phyloP scores from a whole-genome alignment of 257 asterid species.

The Nicotiana benthamiana region DNA sequence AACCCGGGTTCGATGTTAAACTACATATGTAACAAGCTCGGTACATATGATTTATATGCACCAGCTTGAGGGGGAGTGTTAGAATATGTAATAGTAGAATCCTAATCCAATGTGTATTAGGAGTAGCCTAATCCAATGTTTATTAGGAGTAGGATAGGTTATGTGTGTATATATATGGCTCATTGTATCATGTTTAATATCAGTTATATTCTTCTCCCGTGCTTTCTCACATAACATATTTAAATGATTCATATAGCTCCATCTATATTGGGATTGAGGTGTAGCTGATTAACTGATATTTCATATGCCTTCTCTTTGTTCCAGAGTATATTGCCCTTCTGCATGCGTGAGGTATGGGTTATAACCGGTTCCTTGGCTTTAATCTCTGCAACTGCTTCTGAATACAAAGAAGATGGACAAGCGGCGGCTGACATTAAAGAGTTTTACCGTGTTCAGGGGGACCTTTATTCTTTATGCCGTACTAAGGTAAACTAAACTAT shows the following conservation, averaged over 20 bases:
- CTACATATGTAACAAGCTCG: too few relatives aligned
- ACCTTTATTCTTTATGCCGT: constrained; percentile 77
- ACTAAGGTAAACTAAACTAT: constrained; percentile 56
- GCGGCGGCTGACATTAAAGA: constrained; percentile 77
- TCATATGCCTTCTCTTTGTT: constrained; percentile 10
- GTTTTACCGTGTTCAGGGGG: constrained; percentile 89
- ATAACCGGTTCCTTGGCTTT: constrained; percentile 82
- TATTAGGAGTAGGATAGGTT: too few relatives aligned
- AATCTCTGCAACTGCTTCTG: constrained; percentile 66
- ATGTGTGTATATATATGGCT: too few relatives aligned
- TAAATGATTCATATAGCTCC: background rate
- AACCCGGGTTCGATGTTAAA: too few relatives aligned
- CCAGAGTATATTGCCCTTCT: constrained; percentile 81
- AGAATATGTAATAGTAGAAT: too few relatives aligned
- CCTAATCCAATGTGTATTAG: too few relatives aligned
- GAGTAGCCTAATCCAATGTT: too few relatives aligned
- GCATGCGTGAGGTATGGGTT: constrained; percentile 99
- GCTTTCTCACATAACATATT: too few relatives aligned
- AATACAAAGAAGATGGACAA: constrained; percentile 67
- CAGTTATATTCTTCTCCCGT: too few relatives aligned
- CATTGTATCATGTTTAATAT: too few relatives aligned
- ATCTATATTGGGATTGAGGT: background rate
- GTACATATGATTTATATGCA: too few relatives aligned
- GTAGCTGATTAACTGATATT: background rate
- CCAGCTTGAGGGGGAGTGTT: too few relatives aligned